Percentiles rank a stretch among this genome's conserved stretches.
Conservation (phyloP, 2,329 filamentous ascomycete genomes). For the Aspergillus chevalieri region DNA sequence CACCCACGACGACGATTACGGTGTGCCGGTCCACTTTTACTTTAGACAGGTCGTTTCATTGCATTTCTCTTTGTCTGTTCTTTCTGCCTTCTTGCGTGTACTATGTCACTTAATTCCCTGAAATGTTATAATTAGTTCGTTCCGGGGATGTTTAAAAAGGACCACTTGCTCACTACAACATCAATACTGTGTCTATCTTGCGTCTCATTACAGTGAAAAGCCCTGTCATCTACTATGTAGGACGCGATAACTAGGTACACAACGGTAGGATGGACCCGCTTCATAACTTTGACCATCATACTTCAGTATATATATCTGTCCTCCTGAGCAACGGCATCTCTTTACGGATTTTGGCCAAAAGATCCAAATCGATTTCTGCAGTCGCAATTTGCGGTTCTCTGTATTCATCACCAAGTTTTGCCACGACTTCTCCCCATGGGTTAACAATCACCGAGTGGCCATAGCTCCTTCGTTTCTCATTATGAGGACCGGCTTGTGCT, state of each 20-base stretch:
- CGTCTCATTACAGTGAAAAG: background rate
- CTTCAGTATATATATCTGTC: slow-evolving; percentile 45
- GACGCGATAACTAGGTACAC: background rate
- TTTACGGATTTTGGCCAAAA: slow-evolving; percentile 47
- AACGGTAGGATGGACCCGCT: background rate
- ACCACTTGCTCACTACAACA: background rate
- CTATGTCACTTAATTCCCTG: slow-evolving; percentile 15
- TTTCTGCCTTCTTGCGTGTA: slow-evolving; percentile 19
- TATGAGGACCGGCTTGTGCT: slow-evolving; percentile 71
- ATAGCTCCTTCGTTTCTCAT: slow-evolving; percentile 72
- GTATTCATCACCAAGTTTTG: slow-evolving; percentile 51
- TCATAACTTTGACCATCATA: slow-evolving; percentile 21
- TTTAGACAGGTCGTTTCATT: slow-evolving; percentile 30
- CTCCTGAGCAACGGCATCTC: slow-evolving; percentile 55
- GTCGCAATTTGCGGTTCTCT: slow-evolving; percentile 43
- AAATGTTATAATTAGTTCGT: slow-evolving; percentile 4
- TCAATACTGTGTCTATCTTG: too few species aligned
- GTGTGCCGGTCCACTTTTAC: slow-evolving; percentile 23
- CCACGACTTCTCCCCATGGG: slow-evolving; percentile 74
- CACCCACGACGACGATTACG: slow-evolving; percentile 18
- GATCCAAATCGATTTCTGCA: slow-evolving; percentile 51
- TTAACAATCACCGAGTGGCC: slow-evolving; percentile 80
- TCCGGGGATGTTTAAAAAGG: slow-evolving; percentile 2
- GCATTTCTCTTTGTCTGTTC: slow-evolving; percentile 22
- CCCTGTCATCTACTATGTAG: background rate